Conservation (phyloP, 176 grass and related monocot genomes). For the Oryza glumipatula region DNA sequence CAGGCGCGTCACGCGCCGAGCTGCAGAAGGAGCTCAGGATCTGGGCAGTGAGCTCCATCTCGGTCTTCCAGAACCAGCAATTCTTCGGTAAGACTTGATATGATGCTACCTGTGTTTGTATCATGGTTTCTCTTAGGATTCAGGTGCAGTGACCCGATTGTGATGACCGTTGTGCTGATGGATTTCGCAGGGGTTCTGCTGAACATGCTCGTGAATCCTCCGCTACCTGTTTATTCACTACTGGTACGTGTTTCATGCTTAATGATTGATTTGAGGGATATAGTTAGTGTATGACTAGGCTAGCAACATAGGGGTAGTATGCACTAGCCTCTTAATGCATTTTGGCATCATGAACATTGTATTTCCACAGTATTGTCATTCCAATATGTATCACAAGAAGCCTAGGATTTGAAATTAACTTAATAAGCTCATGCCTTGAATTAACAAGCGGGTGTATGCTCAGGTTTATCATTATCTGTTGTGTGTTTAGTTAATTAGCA, state of each 20-base stretch:
- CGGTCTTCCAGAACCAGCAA: slow-evolving; percentile 69
- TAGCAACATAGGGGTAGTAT: slow-evolving; percentile 11
- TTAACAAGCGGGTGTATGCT: slow-evolving; percentile 16
- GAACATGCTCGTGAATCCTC: slow-evolving; percentile 69
- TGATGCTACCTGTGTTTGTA: not conserved
- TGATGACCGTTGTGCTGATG: slow-evolving; percentile 25
- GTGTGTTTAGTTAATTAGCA: slow-evolving; percentile 42
- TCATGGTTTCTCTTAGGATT: slow-evolving; percentile 32
- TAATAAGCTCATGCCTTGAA: slow-evolving; percentile 21
- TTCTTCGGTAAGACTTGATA: slow-evolving; percentile 70
- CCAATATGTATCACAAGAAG: slow-evolving; percentile 29
- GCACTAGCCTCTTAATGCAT: slow-evolving; percentile 1
- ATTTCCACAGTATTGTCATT: not conserved
- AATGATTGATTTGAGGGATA: not conserved
- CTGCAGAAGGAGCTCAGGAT: slow-evolving; percentile 88
- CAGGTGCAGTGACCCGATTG: slow-evolving; percentile 15
- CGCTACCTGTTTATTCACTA: slow-evolving; percentile 64
- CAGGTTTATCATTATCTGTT: slow-evolving; percentile 28
- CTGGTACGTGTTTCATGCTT: slow-evolving; percentile 65
- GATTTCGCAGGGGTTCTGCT: slow-evolving; percentile 71
- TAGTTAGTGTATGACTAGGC: not conserved
- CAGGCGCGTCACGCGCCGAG: slow-evolving; percentile 44
- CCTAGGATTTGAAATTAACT: slow-evolving; percentile 5
- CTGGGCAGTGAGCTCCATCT: slow-evolving; percentile 88
- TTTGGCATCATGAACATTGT: slow-evolving; percentile 12